Evolutionary conservation across 306 rosid species (phyloP), one percentile per base, ranked within the genome.

Genomic region (Malus orientalis): DNA sequence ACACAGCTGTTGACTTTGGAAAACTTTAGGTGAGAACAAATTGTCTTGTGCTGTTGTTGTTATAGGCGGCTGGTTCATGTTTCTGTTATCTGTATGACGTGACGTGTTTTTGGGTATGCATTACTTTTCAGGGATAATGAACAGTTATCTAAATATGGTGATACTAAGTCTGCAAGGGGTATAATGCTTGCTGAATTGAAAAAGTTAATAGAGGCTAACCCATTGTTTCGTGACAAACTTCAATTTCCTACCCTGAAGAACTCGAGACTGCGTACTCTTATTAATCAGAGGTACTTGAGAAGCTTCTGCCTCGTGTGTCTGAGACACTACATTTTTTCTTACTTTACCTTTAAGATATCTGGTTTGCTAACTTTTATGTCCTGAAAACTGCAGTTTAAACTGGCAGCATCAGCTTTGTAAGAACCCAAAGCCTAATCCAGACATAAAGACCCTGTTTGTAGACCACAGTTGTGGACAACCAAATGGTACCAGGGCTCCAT

Each of bases 371-470:
- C 40, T 57, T 44, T 74, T 69, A 51, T 42, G 18, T 57, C 54
- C 54, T 86, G 70, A 82, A 53, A 69, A 61, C 80, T 82, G 88
- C 94, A 96, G 99, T 84, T 89, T 96, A 84, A 96, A 96, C 76
- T 96, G 99, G 99, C 99, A 96, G 85, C 99, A 96, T 87, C 99
- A 96, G 80, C 99, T 96, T 76, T 96, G 99, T 84, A 96, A 96
- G 93, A 96, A 88, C 75, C 99, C 99, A 40, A 89, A 98, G 87
- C 78, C 99, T 60, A 96, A 96, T 68, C 99, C 99, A 81, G 98
- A 96, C 88, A 96, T 96, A 76, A 96, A 96, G 89, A 96, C 99
- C 80, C 89, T 96, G 74, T 96, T 96, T 77, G 93, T 93, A 27
- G 99, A 96, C 88, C 99, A 96, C 83, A 91, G 91, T 79, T 96